Base-by-base conservation (phyloP, 176 grass and related monocot species). In the Cenchrus purpureus region DNA sequence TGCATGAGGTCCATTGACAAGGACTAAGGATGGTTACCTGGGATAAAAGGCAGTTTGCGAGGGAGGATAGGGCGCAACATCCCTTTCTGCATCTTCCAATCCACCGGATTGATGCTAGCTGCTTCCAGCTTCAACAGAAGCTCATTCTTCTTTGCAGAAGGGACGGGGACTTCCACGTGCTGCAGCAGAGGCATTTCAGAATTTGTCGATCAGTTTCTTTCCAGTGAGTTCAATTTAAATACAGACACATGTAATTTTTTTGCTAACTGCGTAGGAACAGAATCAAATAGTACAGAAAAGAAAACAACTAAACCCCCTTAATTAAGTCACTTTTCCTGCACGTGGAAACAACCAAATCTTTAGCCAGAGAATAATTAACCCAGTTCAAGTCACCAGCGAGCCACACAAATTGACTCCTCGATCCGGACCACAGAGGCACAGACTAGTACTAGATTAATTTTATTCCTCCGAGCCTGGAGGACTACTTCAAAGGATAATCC, bases 51-150 rank as follows among this genome's bases (percentile, higher is more conserved):
- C 7, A 97, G 84, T 79, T 57, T 94, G 6, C 51, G 42, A 49
- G 94, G 87, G 46, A 87, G n/a, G 12, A 97, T 22, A 86, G 94
- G 94, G 37, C 87, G 25, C 4, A 86, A 0, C 9, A 76, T 4
- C 19, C 94, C 94, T 29, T 94, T 92, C 74, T 97, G 91, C 10
- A 90, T 83, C 88, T 92, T 97, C 91, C 91, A 97, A 65, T 97
- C 94, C 52, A 90, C 59, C 9, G 85, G 94, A 64, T 97, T 97
- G 65, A 97, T 86, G 59, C 79, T 88, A 44, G 85, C 79, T 3
- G 94, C 94, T 28, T 97, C 87, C 66, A 97, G 64, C 78, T 90
- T 94, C 53, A 92, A 9, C 48, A 97, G 77, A 0, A 97, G 59
- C 64, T 97, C 87, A 12, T 83, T 84, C 81, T 92, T 92, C 11